Percentiles rank a stretch among this genome's conserved stretches.
phyloP scores from a whole-genome alignment of 192 early-diverging fungal genomes.

The Oehlia diaphana region DNA sequence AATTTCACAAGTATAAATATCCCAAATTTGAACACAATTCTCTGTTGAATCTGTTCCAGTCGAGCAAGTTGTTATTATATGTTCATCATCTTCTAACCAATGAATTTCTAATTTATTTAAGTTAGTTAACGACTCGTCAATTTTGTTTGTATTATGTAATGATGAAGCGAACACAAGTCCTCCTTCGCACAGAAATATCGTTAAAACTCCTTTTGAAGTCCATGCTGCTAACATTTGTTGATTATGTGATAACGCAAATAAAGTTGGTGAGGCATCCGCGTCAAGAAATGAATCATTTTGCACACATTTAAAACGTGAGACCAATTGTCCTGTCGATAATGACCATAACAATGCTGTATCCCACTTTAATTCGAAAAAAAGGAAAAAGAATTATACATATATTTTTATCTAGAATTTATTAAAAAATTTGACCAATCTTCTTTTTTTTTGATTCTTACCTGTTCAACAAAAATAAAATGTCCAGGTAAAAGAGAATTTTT shows the following conservation, averaged over 20 bases:
- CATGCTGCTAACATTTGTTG: constrained; percentile 15
- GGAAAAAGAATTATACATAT: not conserved
- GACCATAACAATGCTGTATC: constrained; percentile 14
- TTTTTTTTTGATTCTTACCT: not conserved
- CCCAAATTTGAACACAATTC: not conserved
- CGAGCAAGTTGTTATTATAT: constrained; percentile 4
- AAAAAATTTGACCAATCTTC: not conserved
- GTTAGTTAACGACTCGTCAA: not conserved
- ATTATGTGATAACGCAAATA: constrained; percentile 7
- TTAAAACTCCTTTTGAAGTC: constrained; percentile 17
- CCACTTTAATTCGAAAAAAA: constrained; percentile 1
- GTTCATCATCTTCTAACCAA: constrained; percentile 14
- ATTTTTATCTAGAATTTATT: not conserved
- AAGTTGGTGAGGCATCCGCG: constrained; percentile 9
- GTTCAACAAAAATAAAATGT: constrained; percentile 17
- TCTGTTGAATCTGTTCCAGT: not conserved
- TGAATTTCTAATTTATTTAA: not conserved
- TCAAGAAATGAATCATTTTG: constrained; percentile 15
- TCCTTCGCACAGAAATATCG: constrained; percentile 6
- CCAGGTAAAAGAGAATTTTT: not conserved
- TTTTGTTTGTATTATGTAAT: not conserved
- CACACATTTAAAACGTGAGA: constrained; percentile 9
- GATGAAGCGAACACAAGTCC: constrained; percentile 13
- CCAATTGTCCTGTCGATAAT: constrained; percentile 7
- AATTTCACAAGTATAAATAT: constrained; percentile 1